A percentile compares a stretch with the other conserved stretches of the same genome.
These are phyloP conservation scores for Periglandula ipomoeae DNA, from an alignment of 2,329 filamentous ascomycete genomes.

Conservation along the genomic window DNA sequence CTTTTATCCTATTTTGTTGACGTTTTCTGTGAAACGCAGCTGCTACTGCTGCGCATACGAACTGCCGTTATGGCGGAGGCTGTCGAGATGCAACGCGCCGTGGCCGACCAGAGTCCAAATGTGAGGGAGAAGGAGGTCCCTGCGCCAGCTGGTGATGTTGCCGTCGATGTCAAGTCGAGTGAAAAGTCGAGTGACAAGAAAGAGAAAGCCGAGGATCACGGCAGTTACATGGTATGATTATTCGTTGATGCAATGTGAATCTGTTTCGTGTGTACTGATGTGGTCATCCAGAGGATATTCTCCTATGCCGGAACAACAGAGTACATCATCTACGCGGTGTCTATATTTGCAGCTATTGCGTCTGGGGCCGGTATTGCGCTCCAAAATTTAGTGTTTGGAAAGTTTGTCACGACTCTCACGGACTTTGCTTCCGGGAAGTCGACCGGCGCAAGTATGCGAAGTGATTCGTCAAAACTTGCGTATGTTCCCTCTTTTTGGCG, in stretches of 20 bases:
- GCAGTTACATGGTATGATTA: constrained; percentile 5
- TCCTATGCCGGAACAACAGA: constrained; percentile 19
- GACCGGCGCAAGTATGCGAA: constrained; percentile 18
- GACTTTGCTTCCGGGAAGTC: constrained; percentile 21
- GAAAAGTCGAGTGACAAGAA: neutral
- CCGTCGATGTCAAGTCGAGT: neutral
- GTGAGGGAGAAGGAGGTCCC: neutral
- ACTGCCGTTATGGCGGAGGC: too few species aligned
- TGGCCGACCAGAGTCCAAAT: neutral
- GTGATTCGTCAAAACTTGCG: constrained; percentile 14
- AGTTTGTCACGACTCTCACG: constrained; percentile 26
- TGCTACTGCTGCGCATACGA: too few species aligned
- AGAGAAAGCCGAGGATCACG: neutral
- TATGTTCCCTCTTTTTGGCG: constrained; percentile 30
- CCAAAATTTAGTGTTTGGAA: constrained; percentile 29
- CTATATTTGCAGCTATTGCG: constrained; percentile 23
- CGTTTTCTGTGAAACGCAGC: too few species aligned
- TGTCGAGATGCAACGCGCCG: neutral
- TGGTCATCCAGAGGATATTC: constrained; percentile 20
- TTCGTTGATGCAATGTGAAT: neutral
- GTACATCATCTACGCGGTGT: constrained; percentile 18
- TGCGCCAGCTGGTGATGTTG: neutral
- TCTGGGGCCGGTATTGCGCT: constrained; percentile 29
- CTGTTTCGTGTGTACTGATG: neutral
- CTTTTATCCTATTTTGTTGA: too few species aligned